A percentile compares a stretch with the other conserved stretches of the same genome.
Conservation (phyloP, 2,329 filamentous ascomycete genomes). For the Leptosphaerulina australis region DNA sequence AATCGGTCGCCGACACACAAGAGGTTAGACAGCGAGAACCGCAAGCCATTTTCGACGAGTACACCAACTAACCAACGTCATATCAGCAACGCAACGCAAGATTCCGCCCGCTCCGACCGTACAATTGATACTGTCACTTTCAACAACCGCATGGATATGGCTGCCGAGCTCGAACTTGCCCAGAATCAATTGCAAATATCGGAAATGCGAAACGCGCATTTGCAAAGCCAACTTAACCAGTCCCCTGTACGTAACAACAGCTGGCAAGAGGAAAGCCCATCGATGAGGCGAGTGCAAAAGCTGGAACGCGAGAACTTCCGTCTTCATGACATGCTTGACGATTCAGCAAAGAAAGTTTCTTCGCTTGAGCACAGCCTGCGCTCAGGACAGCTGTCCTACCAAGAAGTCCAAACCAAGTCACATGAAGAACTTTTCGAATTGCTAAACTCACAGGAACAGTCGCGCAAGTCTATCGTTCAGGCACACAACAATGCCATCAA, state of each 20-base stretch:
- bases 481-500: conserved; percentile 84
- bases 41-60: conserved; percentile 71
- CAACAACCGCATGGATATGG: conserved; percentile 89
- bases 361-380: conserved; percentile 84
- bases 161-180: conserved; percentile 86
- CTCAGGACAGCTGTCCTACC: conserved; percentile 83
- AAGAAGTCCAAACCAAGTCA: conserved; percentile 89
- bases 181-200: conserved; percentile 93
- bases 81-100: conserved; percentile 69
- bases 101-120: conserved; percentile 82
- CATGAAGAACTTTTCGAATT: conserved; percentile 94
- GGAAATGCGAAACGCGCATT: conserved; percentile 93
- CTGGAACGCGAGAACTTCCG: conserved; percentile 90
- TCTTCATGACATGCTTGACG: conserved; percentile 91
- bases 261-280: conserved; percentile 76
- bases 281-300: conserved; percentile 81
- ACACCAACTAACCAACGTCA: conserved; percentile 76
- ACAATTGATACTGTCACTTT: conserved; percentile 83
- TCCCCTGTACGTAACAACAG: conserved; percentile 64
- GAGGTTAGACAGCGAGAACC: conserved; percentile 64
- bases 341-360: conserved; percentile 91
- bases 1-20: conserved; percentile 74
- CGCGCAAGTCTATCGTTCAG: conserved; percentile 78
- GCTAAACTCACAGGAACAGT: conserved; percentile 91
- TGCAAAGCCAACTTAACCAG: conserved; percentile 84